These are phyloP conservation scores for Solanum tarijense DNA, from an alignment of 257 asterid species.

Conservation along the genomic window DNA sequence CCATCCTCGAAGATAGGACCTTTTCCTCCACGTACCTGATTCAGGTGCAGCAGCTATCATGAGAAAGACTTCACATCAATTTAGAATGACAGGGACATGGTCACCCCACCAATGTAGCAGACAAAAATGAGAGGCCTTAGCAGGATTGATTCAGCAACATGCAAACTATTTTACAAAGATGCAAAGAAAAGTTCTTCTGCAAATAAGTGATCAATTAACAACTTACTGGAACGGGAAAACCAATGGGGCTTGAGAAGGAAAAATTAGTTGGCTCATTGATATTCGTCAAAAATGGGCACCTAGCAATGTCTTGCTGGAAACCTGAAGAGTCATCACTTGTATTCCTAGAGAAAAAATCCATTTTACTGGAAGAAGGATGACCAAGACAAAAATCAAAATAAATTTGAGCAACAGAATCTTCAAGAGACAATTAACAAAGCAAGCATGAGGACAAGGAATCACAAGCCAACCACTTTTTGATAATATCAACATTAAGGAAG, in stretches of 20 bases:
- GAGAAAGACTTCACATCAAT: neutral
- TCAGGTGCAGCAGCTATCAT: neutral
- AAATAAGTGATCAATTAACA: neutral
- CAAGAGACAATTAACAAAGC: neutral
- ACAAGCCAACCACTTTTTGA: neutral
- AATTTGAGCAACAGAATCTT: neutral
- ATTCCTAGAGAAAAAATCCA: slow-evolving; percentile 58
- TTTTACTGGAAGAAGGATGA: slow-evolving; percentile 24
- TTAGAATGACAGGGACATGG: neutral
- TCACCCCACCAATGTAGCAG: neutral
- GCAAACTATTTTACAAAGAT: neutral
- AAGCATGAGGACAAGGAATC: neutral
- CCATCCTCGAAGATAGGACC: slow-evolving; percentile 98
- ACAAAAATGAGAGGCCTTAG: neutral
- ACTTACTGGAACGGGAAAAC: slow-evolving; percentile 59
- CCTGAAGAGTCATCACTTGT: slow-evolving; percentile 41
- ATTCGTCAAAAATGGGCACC: slow-evolving; percentile 90
- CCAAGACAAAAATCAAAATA: slow-evolving; percentile 27
- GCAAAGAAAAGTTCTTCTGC: neutral
- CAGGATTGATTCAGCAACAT: neutral
- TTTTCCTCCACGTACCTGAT: slow-evolving; percentile 48
- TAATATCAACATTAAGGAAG: neutral
- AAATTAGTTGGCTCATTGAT: slow-evolving; percentile 83
- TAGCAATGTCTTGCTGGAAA: slow-evolving; percentile 44
- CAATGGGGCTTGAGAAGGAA: slow-evolving; percentile 54